A percentile compares a stretch with the other conserved stretches of the same genome.
These are phyloP conservation scores for Roridomyces roridus DNA, from an alignment of 768 basidiomycete species.

Conservation along the genomic window DNA sequence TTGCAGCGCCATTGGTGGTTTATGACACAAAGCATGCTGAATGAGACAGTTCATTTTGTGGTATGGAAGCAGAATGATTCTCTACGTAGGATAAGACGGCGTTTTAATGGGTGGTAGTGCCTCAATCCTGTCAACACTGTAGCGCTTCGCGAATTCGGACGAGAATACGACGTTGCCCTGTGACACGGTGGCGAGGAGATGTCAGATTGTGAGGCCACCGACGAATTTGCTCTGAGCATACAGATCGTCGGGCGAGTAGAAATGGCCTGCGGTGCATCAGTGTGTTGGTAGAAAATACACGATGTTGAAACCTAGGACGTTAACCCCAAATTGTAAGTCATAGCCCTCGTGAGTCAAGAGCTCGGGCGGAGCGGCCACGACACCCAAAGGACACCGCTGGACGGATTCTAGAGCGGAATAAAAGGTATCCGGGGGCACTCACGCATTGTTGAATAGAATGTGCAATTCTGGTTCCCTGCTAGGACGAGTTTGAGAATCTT, in stretches of 20 bases:
- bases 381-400: not conserved
- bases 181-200: not conserved
- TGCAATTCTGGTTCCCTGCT: not conserved
- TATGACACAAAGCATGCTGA: slow-evolving; percentile 1
- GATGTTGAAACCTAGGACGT: not conserved
- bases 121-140: not conserved
- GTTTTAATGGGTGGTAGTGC: slow-evolving; percentile 1
- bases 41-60: not conserved
- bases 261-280: too few relatives aligned
- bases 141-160: not conserved
- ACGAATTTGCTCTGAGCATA: slow-evolving; percentile 9
- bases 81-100: not conserved
- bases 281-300: too few relatives aligned
- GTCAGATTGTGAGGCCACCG: too few relatives aligned
- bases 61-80: not conserved
- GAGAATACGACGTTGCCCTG: slow-evolving; percentile 1
- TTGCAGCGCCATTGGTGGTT: not conserved
- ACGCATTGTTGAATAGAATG: slow-evolving; percentile 11
- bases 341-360: too few relatives aligned
- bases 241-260: slow-evolving; percentile 2
- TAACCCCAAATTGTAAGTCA: slow-evolving; percentile 3
- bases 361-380: slow-evolving; percentile 4
- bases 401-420: not conserved
- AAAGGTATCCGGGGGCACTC: not conserved
- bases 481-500: too few relatives aligned